phyloP scores from a whole-genome alignment of 345 rosid species.

The Aquilaria malaccensis region DNA sequence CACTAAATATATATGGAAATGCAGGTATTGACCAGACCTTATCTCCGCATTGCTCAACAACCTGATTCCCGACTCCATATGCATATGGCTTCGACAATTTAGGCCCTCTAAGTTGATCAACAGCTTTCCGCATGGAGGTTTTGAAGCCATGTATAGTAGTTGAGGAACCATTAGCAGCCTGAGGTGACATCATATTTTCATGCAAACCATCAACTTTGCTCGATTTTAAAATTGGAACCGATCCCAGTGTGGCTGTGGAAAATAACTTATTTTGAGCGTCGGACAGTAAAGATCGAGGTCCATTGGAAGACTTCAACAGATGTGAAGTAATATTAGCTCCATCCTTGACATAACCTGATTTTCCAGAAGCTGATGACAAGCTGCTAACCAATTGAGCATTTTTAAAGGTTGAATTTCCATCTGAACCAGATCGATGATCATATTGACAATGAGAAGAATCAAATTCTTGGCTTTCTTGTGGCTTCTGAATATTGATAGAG shows the following conservation, averaged over 20 bases:
- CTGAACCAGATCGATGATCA: conserved; percentile 8
- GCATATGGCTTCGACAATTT: conserved; percentile 27
- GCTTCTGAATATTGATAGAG: conserved; percentile 4
- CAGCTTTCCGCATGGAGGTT: conserved; percentile 56
- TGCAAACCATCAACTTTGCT: conserved; percentile 27
- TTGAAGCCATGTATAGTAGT: conserved; percentile 40
- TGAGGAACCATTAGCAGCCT: conserved; percentile 21
- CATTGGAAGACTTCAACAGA: conserved; percentile 26
- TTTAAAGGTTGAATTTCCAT: conserved; percentile 5
- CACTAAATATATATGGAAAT: neutral
- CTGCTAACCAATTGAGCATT: conserved; percentile 14
- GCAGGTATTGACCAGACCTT: conserved; percentile 38
- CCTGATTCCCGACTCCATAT: conserved; percentile 27
- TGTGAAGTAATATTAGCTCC: conserved; percentile 19
- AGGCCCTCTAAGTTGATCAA: conserved; percentile 60
- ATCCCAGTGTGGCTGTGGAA: conserved; percentile 21
- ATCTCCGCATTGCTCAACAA: conserved; percentile 41
- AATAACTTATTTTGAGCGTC: conserved; percentile 22
- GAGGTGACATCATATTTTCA: conserved; percentile 21
- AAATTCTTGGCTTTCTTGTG: conserved; percentile 19
- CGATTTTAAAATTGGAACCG: conserved; percentile 27
- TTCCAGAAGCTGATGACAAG: conserved; percentile 21
- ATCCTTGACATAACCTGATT: conserved; percentile 22
- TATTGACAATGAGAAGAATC: conserved; percentile 18
- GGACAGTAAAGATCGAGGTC: conserved; percentile 19